Percentiles rank a stretch among this genome's conserved stretches.
Evolutionary conservation across 1,139 yeast species (phyloP).

Genomic region (Taphrina populina): DNA sequence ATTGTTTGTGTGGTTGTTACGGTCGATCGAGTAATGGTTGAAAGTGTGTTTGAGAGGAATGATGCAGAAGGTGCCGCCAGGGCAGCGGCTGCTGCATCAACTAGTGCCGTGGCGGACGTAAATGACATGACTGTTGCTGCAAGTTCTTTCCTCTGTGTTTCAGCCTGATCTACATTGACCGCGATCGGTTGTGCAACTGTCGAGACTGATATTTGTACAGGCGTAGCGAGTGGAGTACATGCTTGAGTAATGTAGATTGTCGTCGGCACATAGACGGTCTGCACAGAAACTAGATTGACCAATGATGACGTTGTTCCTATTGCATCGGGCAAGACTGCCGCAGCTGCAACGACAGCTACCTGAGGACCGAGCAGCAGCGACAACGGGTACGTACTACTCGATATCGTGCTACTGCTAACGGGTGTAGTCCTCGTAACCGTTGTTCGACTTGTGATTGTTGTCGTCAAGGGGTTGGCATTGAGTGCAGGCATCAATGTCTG

Average conservation of each 20-base stretch:
- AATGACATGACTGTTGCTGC: too few relatives aligned
- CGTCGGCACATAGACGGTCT: constrained; percentile 17
- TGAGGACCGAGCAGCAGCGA: constrained; percentile 5
- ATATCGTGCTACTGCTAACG: background rate
- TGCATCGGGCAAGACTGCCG: background rate
- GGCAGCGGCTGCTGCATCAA: too few relatives aligned
- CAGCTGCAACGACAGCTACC: constrained; percentile 15
- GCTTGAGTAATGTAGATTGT: constrained; percentile 54
- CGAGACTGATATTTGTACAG: too few relatives aligned
- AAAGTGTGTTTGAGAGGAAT: too few relatives aligned
- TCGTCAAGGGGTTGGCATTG: background rate
- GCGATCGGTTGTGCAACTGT: too few relatives aligned
- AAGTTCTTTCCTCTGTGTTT: too few relatives aligned
- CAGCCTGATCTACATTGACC: too few relatives aligned
- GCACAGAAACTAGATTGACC: background rate
- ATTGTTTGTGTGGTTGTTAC: background rate
- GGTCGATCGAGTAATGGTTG: too few relatives aligned
- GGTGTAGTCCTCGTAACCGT: constrained; percentile 2
- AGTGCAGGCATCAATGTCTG: too few relatives aligned
- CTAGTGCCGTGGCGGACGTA: too few relatives aligned
- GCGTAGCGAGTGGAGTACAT: too few relatives aligned
- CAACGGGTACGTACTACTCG: constrained; percentile 8
- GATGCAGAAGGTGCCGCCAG: too few relatives aligned
- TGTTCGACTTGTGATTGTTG: constrained; percentile 6
- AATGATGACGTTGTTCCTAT: background rate